These are phyloP conservation scores for Waltiozyma sp. DNA, from an alignment of 1,139 yeast species.

Conservation along the genomic window DNA sequence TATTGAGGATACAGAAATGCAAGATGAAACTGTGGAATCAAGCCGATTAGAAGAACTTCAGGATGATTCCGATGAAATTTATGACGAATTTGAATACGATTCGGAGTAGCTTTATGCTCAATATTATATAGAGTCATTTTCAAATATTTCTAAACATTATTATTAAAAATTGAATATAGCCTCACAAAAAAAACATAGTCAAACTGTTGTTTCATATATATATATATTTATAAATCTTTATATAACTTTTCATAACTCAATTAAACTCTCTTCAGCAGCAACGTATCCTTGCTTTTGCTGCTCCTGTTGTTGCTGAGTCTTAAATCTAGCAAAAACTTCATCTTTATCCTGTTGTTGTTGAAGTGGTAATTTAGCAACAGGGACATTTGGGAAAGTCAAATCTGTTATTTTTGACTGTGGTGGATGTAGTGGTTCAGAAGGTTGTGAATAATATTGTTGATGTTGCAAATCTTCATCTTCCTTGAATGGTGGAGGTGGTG, in stretches of 20 bases:
- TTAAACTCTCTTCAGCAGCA: neutral
- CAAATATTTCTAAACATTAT: too few relatives aligned
- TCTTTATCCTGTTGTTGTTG: too few relatives aligned
- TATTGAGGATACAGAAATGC: neutral
- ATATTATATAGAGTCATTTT: too few relatives aligned
- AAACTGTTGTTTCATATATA: too few relatives aligned
- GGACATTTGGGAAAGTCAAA: slow-evolving; percentile 28
- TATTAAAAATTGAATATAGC: too few relatives aligned
- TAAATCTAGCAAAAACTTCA: neutral
- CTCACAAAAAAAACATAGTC: too few relatives aligned
- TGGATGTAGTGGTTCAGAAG: slow-evolving; percentile 2
- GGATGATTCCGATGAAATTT: too few relatives aligned
- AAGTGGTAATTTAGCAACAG: slow-evolving; percentile 17
- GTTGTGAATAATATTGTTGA: slow-evolving; percentile 1
- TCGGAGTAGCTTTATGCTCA: slow-evolving; percentile 22
- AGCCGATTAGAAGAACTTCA: too few relatives aligned
- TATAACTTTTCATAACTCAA: neutral
- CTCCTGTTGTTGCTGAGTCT: neutral
- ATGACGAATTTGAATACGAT: slow-evolving; percentile 28
- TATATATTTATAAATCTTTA: too few relatives aligned
- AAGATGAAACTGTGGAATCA: slow-evolving; percentile 9
- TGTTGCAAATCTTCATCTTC: slow-evolving; percentile 1
- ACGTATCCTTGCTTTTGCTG: neutral
- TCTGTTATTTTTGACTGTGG: slow-evolving; percentile 21
- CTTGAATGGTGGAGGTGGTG: slow-evolving; percentile 1